Evolutionary conservation across 140 eudicot genomes (phyloP).

Genomic region (Erigeron philadelphicus): DNA sequence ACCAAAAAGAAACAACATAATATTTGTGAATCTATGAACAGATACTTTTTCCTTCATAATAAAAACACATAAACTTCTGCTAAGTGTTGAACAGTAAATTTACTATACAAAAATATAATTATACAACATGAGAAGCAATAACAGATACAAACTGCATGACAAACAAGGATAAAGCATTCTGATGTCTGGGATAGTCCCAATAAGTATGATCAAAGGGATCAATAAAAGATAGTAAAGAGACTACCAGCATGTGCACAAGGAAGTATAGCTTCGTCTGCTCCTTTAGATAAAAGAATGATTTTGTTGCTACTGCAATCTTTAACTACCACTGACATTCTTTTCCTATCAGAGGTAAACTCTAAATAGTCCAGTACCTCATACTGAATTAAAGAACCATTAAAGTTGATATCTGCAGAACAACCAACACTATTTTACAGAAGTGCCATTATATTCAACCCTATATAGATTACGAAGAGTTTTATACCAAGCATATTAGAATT

Average conservation of each 20-base stretch:
- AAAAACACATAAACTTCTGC: not conserved
- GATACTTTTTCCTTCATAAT: constrained; percentile 1
- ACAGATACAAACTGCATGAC: not conserved
- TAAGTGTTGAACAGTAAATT: not conserved
- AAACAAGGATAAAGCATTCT: not conserved
- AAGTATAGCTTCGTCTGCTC: constrained; percentile 94
- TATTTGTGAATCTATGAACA: constrained; percentile 15
- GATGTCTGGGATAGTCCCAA: constrained; percentile 12
- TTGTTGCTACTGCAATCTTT: constrained; percentile 60
- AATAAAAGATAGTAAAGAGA: constrained; percentile 8
- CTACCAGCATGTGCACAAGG: constrained; percentile 71
- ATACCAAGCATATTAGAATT: constrained; percentile 69
- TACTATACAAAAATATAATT: not conserved
- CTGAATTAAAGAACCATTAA: constrained; percentile 50
- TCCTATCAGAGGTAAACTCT: constrained; percentile 96
- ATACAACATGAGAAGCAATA: not conserved
- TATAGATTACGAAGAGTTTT: constrained; percentile 3
- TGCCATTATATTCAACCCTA: not conserved
- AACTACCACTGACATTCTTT: constrained; percentile 88
- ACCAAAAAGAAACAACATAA: constrained; percentile 6
- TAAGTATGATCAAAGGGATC: not conserved
- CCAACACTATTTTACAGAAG: not conserved
- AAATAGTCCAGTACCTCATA: constrained; percentile 77
- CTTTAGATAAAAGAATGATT: constrained; percentile 73
- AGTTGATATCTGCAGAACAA: constrained; percentile 57